Percentiles rank a stretch among this genome's conserved stretches.
Evolutionary conservation across 2,329 filamentous ascomycete species (phyloP).

Genomic region (Fusarium nematophilum): DNA sequence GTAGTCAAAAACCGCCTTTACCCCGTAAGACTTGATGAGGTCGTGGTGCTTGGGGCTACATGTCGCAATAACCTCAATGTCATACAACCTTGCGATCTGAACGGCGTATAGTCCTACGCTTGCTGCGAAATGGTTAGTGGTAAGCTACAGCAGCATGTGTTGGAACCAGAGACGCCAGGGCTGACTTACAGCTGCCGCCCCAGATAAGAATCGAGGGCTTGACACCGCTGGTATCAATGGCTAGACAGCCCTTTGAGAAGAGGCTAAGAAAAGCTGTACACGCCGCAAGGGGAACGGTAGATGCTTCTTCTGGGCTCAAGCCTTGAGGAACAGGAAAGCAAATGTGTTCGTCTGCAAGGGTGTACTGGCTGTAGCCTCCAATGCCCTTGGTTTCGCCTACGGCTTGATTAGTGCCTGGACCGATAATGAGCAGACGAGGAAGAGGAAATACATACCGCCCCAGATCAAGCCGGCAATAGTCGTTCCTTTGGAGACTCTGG

Average conservation of each 20-base stretch:
- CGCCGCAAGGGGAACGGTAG: conserved; percentile 51
- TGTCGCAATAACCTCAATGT: conserved; percentile 48
- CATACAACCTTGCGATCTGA: conserved; percentile 47
- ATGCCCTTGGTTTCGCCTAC: conserved; percentile 43
- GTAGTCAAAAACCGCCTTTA: conserved; percentile 54
- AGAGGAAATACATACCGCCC: conserved; percentile 35
- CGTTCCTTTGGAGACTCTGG: conserved; percentile 23
- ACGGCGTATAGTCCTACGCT: conserved; percentile 39
- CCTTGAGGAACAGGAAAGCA: conserved; percentile 51
- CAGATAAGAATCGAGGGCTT: conserved; percentile 49
- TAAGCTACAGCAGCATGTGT: accelerated
- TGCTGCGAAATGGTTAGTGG: background rate
- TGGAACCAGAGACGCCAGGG: too few species aligned
- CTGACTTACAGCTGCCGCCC: conserved; percentile 53
- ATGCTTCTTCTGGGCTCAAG: conserved; percentile 44
- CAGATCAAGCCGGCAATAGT: conserved; percentile 40
- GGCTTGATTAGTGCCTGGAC: too few species aligned
- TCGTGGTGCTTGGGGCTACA: conserved; percentile 49
- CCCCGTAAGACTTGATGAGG: conserved; percentile 46
- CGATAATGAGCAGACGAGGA: background rate
- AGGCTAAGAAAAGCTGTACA: conserved; percentile 53
- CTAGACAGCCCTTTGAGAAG: conserved; percentile 50
- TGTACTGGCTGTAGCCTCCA: conserved; percentile 50
- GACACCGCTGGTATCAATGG: conserved; percentile 23
- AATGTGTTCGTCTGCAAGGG: conserved; percentile 53